phyloP scores from a whole-genome alignment of 2,329 filamentous ascomycete genomes.

The Pseudogymnoascus sp. region DNA sequence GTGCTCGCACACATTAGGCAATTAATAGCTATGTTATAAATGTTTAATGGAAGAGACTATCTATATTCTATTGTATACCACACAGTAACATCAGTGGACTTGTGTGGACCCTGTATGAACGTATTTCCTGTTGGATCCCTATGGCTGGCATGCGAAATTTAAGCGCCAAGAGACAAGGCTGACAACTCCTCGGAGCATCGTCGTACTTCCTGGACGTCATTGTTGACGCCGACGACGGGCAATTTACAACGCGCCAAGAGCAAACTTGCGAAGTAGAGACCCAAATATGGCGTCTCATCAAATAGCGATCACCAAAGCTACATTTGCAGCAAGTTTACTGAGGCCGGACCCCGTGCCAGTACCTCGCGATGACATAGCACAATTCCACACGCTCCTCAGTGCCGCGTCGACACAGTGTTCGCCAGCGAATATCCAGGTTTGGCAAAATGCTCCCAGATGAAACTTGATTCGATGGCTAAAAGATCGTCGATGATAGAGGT shows the following conservation, averaged over 20 bases:
- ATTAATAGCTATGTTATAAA: background rate
- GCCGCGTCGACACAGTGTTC: constrained; percentile 64
- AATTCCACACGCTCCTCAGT: constrained; percentile 60
- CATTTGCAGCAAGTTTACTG: constrained; percentile 66
- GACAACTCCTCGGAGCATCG: background rate
- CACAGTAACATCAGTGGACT: background rate
- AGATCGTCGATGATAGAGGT: constrained; percentile 55
- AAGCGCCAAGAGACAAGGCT: background rate
- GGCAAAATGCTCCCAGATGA: constrained; percentile 29
- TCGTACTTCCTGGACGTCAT: background rate
- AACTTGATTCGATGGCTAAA: constrained; percentile 31
- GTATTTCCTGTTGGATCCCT: background rate
- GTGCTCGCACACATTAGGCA: background rate
- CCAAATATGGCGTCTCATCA: constrained; percentile 57
- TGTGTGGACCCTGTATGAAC: background rate
- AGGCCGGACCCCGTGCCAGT: constrained; percentile 66
- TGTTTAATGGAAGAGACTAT: background rate
- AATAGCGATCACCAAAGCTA: constrained; percentile 69
- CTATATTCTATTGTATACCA: background rate
- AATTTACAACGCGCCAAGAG: background rate
- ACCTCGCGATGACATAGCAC: constrained; percentile 59
- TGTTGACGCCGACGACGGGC: background rate
- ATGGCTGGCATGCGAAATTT: background rate
- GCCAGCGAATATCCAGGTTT: constrained; percentile 82
- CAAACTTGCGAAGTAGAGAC: background rate